A percentile compares a stretch with the other conserved stretches of the same genome.
Evolutionary conservation across 129 eudicot species (phyloP).

Genomic region (Flaveria sonorensis): DNA sequence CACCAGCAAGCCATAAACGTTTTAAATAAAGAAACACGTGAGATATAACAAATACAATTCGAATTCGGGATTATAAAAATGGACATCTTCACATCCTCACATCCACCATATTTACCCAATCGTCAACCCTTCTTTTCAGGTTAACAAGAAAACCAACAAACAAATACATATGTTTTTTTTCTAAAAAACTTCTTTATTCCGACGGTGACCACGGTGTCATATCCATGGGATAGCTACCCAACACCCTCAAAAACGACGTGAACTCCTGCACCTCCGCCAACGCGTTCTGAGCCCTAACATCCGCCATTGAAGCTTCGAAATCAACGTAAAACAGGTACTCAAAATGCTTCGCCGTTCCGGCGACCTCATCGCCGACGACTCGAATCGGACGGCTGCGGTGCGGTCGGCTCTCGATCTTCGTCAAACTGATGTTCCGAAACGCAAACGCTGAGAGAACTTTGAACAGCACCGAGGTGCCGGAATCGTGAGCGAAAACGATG

Average conservation of each 20-base stretch:
- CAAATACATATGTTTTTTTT: background rate
- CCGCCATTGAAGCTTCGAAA: constrained; percentile 17
- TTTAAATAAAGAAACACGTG: background rate
- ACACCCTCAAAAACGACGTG: constrained; percentile 13
- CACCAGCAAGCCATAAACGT: background rate
- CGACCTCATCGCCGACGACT: background rate
- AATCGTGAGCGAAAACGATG: constrained; percentile 20
- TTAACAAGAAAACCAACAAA: too few species aligned
- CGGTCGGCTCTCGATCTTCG: constrained; percentile 22
- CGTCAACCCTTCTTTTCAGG: background rate
- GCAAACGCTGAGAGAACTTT: constrained; percentile 20
- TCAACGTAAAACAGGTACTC: constrained; percentile 20
- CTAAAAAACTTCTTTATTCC: background rate
- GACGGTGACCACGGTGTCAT: constrained; percentile 17
- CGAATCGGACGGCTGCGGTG: constrained; percentile 20
- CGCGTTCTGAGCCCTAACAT: constrained; percentile 1
- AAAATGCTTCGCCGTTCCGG: constrained; percentile 12
- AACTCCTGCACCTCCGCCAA: constrained; percentile 9
- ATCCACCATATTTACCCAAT: constrained; percentile 12
- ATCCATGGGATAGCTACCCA: constrained; percentile 19
- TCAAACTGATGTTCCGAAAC: constrained; percentile 16
- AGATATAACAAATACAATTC: background rate
- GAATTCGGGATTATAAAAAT: background rate
- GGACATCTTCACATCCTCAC: background rate
- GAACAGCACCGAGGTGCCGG: constrained; percentile 15